These are phyloP conservation scores for Xylaria sp. DNA, from an alignment of 2,329 filamentous ascomycete species.

Conservation along the genomic window DNA sequence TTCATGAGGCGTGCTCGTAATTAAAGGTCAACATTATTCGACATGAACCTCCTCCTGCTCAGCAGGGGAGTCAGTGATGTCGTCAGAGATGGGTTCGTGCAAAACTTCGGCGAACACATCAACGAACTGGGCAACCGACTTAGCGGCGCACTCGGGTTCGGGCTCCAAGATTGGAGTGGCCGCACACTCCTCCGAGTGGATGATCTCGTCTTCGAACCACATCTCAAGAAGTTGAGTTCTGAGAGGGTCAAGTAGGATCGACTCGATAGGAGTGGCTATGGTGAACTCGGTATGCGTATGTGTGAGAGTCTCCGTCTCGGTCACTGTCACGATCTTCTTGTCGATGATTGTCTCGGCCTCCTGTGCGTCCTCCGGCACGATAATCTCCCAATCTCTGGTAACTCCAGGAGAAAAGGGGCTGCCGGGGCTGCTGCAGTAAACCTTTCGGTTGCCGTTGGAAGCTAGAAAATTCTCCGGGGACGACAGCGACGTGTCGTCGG, in stretches of 20 bases:
- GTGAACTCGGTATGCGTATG: conserved; percentile 29
- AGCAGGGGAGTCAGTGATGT: neutral
- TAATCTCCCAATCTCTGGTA: neutral
- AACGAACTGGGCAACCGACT: neutral
- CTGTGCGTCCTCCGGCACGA: conserved; percentile 1
- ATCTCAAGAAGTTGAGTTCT: neutral
- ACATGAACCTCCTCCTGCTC: conserved; percentile 3
- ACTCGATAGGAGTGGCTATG: conserved; percentile 31
- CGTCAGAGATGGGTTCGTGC: neutral
- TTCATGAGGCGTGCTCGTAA: neutral
- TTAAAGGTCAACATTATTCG: neutral
- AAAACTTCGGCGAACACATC: too few relatives aligned
- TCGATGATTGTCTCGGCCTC: conserved; percentile 19
- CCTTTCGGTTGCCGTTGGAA: conserved; percentile 14
- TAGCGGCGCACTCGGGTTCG: neutral
- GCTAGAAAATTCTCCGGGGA: neutral
- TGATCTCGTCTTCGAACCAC: neutral
- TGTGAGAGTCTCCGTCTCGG: conserved; percentile 26
- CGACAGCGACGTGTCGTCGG: neutral
- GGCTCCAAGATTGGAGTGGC: neutral
- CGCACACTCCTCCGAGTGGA: neutral
- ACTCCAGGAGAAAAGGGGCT: neutral
- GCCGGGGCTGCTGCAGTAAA: conserved; percentile 20
- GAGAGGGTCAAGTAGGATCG: conserved; percentile 19
- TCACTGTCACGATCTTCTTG: conserved; percentile 22